phyloP scores from a whole-genome alignment of 2,329 filamentous ascomycete genomes.

The Endoconidiophora laricicola region DNA sequence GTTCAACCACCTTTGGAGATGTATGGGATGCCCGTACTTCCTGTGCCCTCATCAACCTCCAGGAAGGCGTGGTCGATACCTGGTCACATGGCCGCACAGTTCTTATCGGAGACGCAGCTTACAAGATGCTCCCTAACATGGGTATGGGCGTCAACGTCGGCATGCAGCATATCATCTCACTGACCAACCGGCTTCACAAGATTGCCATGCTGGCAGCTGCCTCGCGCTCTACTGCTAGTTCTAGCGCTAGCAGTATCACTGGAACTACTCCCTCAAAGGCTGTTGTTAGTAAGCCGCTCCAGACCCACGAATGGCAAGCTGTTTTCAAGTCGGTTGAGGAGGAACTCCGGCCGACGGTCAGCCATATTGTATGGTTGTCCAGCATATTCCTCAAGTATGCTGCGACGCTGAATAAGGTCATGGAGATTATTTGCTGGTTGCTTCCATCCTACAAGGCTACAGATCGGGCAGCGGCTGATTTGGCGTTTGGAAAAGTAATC shows the following conservation, averaged over 20 bases:
- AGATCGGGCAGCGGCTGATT: too few species aligned
- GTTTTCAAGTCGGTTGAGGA: not conserved
- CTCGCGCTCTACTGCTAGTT: not conserved
- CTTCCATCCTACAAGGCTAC: too few species aligned
- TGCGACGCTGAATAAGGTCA: too few species aligned
- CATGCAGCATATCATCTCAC: slow-evolving; percentile 17
- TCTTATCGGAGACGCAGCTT: slow-evolving; percentile 20
- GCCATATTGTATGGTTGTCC: not conserved
- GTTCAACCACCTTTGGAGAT: not conserved
- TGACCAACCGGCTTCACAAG: slow-evolving; percentile 14
- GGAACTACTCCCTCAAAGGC: not conserved
- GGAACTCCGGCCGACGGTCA: not conserved
- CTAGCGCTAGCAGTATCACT: not conserved
- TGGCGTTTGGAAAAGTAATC: too few species aligned
- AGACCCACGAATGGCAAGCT: not conserved
- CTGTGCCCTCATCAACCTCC: slow-evolving; percentile 18
- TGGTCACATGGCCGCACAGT: slow-evolving; percentile 20
- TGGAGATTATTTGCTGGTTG: too few species aligned
- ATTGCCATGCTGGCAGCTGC: not conserved
- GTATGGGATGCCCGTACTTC: slow-evolving; percentile 2
- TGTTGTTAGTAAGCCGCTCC: not conserved
- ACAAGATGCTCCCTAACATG: slow-evolving; percentile 21
- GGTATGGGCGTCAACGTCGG: slow-evolving; percentile 22
- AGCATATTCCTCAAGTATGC: too few species aligned
- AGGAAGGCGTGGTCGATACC: slow-evolving; percentile 19